Evolutionary conservation across 768 basidiomycete species (phyloP), one percentile per base, ranked within the genome.

Genomic region (Russula brevipes): DNA sequence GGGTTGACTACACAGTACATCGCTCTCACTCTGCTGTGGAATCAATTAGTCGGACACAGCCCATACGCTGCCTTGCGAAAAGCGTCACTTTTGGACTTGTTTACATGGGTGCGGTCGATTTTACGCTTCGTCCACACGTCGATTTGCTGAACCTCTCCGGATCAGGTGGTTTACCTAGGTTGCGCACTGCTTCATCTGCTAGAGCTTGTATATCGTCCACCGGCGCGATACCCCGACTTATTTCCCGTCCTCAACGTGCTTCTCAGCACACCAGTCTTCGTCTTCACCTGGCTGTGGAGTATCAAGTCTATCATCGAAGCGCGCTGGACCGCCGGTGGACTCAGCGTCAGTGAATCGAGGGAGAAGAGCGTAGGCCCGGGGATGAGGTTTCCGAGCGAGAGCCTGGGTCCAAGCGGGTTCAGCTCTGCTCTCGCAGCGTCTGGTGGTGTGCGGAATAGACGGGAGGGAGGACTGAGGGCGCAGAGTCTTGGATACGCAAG

Each of bases 241-340:
- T 97, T 84, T 72, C 77, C 88, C 0, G 92, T 95, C 0, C 77
- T 94, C 44, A 98, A 97, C 72, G 85, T 94, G 3, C 81, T 93
- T 16, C 71, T 94, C 50, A 85, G 87, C 70, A 88, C 87, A 1
- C 87, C 85, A 1, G 84, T 96, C 17, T 96, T 98, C 71, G 82
- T 78, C 7, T 72, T 91, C 35, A 79, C 83, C n/a, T 98, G 91
- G 91, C 70, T 94, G 16, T 97, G 93, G 93, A 91, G 89, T 54
- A 85, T 93, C 72, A 88, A 86, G 67, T 86, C 89, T 52, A 82
- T 88, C 24, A 71, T 94, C 30, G 86, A 95, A 69, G 86, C 86
- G 42, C 78, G 83, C 9, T 96, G 94, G 94, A 89, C 87, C 12
- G 71, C 90, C 10, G 82, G 83, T 5, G 87, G 87, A 0, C 73